Conservation (phyloP, 75 land plant genomes). For the Cupressus sempervirens region DNA sequence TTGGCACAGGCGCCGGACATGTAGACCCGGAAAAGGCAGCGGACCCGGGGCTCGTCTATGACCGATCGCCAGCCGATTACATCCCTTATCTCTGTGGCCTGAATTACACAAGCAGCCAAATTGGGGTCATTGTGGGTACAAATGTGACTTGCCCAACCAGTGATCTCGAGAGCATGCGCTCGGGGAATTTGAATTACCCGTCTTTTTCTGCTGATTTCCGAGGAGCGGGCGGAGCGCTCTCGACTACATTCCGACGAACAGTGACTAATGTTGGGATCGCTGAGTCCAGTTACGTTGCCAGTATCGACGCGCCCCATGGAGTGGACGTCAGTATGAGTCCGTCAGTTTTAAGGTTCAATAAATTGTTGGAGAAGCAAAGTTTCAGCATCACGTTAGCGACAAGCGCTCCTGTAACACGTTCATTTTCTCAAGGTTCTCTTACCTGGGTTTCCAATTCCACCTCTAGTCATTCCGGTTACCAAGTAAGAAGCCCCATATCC, state of each 20-base stretch:
- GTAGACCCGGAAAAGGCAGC: constrained; percentile 32
- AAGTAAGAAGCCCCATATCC: background rate
- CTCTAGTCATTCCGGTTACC: background rate
- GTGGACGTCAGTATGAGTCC: constrained; percentile 43
- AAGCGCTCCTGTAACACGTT: background rate
- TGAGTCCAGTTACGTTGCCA: constrained; percentile 30
- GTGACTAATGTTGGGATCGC: constrained; percentile 60
- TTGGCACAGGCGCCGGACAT: constrained; percentile 33
- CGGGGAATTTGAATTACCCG: constrained; percentile 34
- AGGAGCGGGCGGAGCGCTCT: background rate
- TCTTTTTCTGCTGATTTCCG: background rate
- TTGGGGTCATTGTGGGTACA: background rate
- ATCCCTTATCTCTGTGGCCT: constrained; percentile 30
- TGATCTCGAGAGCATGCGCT: background rate
- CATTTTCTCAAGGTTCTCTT: background rate
- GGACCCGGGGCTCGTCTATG: constrained; percentile 51
- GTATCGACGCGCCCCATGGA: constrained; percentile 34
- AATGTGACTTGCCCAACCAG: background rate
- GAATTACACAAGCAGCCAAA: constrained; percentile 7
- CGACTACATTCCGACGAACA: constrained; percentile 16
- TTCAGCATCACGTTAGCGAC: constrained; percentile 24
- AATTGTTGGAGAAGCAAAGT: constrained; percentile 18
- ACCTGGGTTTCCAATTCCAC: background rate
- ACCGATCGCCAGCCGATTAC: constrained; percentile 30
- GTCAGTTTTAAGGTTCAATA: constrained; percentile 25